Evolutionary conservation across 306 rosid genomes (phyloP), one percentile per base, ranked within the genome.

Genomic region (Cucumis melo): DNA sequence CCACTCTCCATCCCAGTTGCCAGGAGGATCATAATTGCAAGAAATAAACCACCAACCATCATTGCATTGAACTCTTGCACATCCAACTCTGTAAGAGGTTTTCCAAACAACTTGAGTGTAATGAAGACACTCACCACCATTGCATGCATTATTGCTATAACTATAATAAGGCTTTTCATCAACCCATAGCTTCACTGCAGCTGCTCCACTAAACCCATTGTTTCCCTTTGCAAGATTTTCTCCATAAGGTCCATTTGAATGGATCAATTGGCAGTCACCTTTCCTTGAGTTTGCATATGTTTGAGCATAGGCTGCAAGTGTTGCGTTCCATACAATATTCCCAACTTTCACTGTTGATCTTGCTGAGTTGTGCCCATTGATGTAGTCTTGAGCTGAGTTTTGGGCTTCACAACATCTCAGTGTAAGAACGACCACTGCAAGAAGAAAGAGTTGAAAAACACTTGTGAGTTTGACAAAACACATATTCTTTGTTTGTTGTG

Each of bases 1-100:
- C 12, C 27, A 55, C 53, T 85, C 84, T 0, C 82, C 88, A 34
- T 1, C 10, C 19, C 5, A 24, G 59, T 88, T 88, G 42, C 96
- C 90, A 0, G 38, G 87, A 14, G 96, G 93, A 73, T 79, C 87
- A 82, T 91, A 88, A 80, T 88, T 88, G 82, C 92, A 90, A 8
- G 56, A 41, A n/a, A 81, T 73, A 50, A 48, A 82, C 79, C 20
- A 78, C 85, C 90, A 76, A 2, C 68, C 88, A 80, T 71, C 73
- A 23, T 85, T 12, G 42, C 92, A 88, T 9, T 4, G 54, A 2
- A 82, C 89, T 36, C 81, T 89, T 6, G 87, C 89, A 58, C 93
- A 89, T 0, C 91, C 93, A 6, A 87, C 32, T 9, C 84, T 82
- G 23, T 54, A 34, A 0, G 93, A 74, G 17, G 32, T 57, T 7